These are phyloP conservation scores for Adansonia rubrostipa DNA, from an alignment of 441 rosid species.

Conservation along the genomic window DNA sequence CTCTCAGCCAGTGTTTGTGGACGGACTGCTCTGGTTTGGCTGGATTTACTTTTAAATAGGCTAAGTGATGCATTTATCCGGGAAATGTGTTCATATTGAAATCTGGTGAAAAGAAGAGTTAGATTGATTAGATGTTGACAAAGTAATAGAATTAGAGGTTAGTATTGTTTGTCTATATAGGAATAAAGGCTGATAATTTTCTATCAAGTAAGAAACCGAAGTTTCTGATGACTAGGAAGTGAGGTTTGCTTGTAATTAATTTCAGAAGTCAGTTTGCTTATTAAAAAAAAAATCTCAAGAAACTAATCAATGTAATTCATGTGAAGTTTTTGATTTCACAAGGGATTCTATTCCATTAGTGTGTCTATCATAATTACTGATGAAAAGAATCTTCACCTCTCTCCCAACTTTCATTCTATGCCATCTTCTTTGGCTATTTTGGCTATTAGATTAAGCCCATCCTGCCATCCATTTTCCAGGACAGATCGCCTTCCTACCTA, in stretches of 20 bases:
- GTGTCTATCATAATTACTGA: not conserved
- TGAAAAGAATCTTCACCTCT: not conserved
- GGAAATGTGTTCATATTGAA: not conserved
- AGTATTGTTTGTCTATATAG: not conserved
- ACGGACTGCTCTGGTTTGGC: not conserved
- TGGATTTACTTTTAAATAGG: conserved; percentile 13
- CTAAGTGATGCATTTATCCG: not conserved
- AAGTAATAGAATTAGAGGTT: not conserved
- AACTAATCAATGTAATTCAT: not conserved
- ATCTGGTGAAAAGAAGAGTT: not conserved
- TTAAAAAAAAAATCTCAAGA: not conserved
- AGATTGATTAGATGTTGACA: not conserved
- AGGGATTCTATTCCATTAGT: not conserved
- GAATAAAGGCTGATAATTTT: not conserved
- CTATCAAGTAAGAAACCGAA: not conserved
- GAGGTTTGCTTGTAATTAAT: not conserved
- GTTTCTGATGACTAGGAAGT: not conserved
- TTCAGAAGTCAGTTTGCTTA: not conserved
- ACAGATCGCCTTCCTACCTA: not conserved
- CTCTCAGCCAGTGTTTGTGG: not conserved
- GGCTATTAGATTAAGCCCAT: not conserved
- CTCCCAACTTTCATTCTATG: not conserved
- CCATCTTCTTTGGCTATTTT: not conserved
- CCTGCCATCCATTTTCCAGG: not conserved
- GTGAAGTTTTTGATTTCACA: not conserved